A percentile compares a stretch with the other conserved stretches of the same genome.
Conservation (phyloP, 192 early-diverging fungal genomes). For the Backusella liffmaniae region DNA sequence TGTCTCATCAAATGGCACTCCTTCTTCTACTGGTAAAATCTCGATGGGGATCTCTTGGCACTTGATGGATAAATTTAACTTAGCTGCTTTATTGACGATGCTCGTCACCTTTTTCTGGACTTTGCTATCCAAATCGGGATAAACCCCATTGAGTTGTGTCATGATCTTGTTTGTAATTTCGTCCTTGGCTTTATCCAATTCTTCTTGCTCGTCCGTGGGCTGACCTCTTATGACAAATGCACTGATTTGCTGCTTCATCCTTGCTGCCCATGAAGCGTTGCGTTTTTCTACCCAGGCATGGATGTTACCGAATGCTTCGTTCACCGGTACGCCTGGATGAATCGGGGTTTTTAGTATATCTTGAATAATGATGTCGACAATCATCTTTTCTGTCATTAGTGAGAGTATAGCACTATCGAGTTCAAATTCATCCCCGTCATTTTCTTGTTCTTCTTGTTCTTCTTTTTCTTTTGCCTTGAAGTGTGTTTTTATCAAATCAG, state of each 20-base stretch:
- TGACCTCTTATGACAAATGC: slow-evolving; percentile 12
- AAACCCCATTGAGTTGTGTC: neutral
- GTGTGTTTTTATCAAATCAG: neutral
- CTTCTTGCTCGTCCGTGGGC: neutral
- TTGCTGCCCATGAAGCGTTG: slow-evolving; percentile 17
- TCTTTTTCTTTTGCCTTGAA: neutral
- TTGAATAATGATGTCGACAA: slow-evolving; percentile 14
- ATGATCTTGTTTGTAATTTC: slow-evolving; percentile 1
- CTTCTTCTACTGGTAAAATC: slow-evolving; percentile 28
- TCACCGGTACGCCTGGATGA: slow-evolving; percentile 24
- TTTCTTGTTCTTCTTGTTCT: neutral
- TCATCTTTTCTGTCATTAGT: slow-evolving; percentile 29
- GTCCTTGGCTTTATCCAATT: neutral
- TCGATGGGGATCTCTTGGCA: slow-evolving; percentile 67
- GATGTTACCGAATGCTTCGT: slow-evolving; percentile 20
- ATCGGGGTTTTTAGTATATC: slow-evolving; percentile 17
- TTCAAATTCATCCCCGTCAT: neutral
- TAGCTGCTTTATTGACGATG: slow-evolving; percentile 59
- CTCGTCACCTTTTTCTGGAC: slow-evolving; percentile 17
- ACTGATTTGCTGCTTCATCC: slow-evolving; percentile 24
- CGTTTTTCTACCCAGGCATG: slow-evolving; percentile 20
- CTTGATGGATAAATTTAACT: slow-evolving; percentile 59
- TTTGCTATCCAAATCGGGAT: neutral
- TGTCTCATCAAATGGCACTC: slow-evolving; percentile 7
- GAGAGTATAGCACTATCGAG: slow-evolving; percentile 17